Base-by-base conservation (phyloP, 164 flowering plant genomes). In the Warburgia ugandensis region DNA sequence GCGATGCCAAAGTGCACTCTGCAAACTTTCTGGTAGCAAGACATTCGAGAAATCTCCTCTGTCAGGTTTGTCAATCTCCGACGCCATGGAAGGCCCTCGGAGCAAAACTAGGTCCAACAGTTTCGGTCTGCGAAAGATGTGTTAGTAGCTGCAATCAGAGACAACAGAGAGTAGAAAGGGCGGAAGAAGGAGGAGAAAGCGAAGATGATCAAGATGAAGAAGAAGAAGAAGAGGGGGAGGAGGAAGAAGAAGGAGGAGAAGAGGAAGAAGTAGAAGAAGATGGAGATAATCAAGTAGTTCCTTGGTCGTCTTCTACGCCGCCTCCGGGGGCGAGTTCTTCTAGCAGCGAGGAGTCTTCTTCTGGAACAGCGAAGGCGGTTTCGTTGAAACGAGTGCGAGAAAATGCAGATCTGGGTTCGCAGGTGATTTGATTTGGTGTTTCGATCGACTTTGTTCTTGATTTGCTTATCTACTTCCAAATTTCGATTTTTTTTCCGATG, bases 51-150 rank as follows among this genome's bases (percentile, higher is more conserved):
- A 48, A 48, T 49, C 80, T 81, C 10, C 72, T 78, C 26, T 82
- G 90, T 68, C 78, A 67, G 7, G 56, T 39, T 2, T 88, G 96
- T 56, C 80, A 78, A 27, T 52, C 70, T 12, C 75, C 73, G 16
- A 84, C 91, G 29, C 75, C 83, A 7, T 84, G 94, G 96, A 52
- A 49, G 1, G 86, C 83, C 44, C 68, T 88, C 11, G 96, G 96
- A 1, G 32, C 65, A 16, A 73, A 59, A 51, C 73, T 79, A 19
- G 68, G 72, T 0, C 73, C 72, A 25, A 71, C 83, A 2, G 60
- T 74, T 9, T 76, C 85, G 13, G 64, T 77, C 20, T 82, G 86
- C 57, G 62, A 73, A 17, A 19, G 26, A 11, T 77, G 86, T 48
- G 52, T 58, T 16, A 11, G 33, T 16, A 36, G 44, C 10, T 26